Base-by-base conservation (phyloP, 805 yeast species). In the Candida chilensis region DNA sequence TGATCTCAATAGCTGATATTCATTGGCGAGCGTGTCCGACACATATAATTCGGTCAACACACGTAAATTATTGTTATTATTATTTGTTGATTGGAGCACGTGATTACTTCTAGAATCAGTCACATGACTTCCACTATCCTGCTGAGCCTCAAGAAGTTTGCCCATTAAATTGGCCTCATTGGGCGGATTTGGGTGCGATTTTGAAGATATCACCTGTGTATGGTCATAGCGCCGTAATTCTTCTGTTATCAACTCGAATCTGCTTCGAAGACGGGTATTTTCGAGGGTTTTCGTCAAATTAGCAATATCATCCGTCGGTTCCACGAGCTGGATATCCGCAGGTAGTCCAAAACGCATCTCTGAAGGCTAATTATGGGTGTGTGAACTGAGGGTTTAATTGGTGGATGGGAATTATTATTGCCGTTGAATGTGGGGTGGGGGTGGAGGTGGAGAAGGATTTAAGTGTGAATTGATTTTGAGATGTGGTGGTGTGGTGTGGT, bases 311-410 rank as follows among this genome's bases (percentile, higher is more conserved):
- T 19, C 16, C 8, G 9, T n/a, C 17, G 16, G 30, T 20, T 38
- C 38, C 13, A 43, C 15, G 6, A n/a, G n/a, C n/a, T 45, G 48
- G 28, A 42, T 49, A 25, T 39, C 44, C 8, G 33, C 34, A 14
- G 59, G 59, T 18, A 52, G 33, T 8, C 54, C 57, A 35, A 52
- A 50, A 16, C 46, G 38, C 59, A 52, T 50, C 9, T 8, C 20
- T 17, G 11, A 19, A 11, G 32, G 25, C 11, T 8, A 16, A 14
- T 18, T 11, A 15, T 7, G 16, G 22, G 30, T 11, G 30, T n/a
- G 7, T 24, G n/a, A n/a, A n/a, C n/a, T n/a, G n/a, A n/a, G n/a
- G n/a, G n/a, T n/a, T n/a, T n/a, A n/a, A n/a, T n/a, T n/a, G n/a
- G n/a, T n/a, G n/a, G n/a, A n/a, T n/a, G n/a, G n/a, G n/a, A n/a